phyloP scores from a whole-genome alignment of 805 yeast species.

The Wickerhamiella cacticola region DNA sequence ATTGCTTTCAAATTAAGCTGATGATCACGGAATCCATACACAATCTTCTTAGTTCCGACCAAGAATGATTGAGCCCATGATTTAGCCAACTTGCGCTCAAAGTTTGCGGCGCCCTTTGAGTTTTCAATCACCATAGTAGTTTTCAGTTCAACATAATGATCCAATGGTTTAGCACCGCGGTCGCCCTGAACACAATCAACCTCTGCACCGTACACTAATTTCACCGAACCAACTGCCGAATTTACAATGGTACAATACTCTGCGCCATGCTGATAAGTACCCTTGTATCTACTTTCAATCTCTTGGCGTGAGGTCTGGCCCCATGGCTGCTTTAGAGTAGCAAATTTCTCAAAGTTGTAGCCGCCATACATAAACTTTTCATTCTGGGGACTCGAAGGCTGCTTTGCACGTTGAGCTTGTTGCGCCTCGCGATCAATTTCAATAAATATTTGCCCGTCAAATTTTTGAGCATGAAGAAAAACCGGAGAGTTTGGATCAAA shows the following conservation, averaged over 20 bases:
- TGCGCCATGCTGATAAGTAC: conserved; percentile 53
- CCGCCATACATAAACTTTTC: conserved; percentile 34
- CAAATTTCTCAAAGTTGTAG: conserved; percentile 71
- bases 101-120: conserved; percentile 45
- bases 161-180: conserved; percentile 39
- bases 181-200: conserved; percentile 85
- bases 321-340: conserved; percentile 77
- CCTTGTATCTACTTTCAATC: conserved; percentile 54
- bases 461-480: conserved; percentile 50
- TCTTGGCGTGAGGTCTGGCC: conserved; percentile 48
- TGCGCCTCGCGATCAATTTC: conserved; percentile 28
- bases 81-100: conserved; percentile 63
- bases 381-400: conserved; percentile 14
- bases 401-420: conserved; percentile 16
- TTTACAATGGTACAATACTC: conserved; percentile 73
- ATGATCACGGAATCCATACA: conserved; percentile 81
- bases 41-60: conserved; percentile 66
- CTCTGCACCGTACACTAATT: conserved; percentile 71
- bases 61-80: conserved; percentile 94
- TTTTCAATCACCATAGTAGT: conserved; percentile 48
- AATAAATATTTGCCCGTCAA: conserved; percentile 43
- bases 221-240: conserved; percentile 69
- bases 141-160: conserved; percentile 77
- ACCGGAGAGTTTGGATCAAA: conserved; percentile 45
- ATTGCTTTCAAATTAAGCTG: conserved; percentile 48